Evolutionary conservation across 192 early-diverging fungal genomes (phyloP), one percentile per base, ranked within the genome.

Genomic region (Backusella luteola): DNA sequence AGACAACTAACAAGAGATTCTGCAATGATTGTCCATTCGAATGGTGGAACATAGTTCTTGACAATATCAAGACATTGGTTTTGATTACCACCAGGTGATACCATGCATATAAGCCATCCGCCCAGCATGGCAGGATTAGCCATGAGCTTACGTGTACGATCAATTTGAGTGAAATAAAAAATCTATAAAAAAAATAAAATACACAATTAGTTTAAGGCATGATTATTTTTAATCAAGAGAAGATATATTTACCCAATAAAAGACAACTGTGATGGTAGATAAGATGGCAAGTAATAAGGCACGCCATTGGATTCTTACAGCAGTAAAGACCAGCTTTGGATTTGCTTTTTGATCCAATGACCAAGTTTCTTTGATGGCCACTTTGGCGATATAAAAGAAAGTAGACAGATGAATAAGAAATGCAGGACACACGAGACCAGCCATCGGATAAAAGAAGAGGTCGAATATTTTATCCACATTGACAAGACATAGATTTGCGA

Each of bases 401-500:
- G 87, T 89, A 0, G 75, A 75, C 7, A 89, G 77, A 46, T 89
- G 87, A 53, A 87, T 34, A 35, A 89, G 59, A 75, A 87, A 85
- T n/a, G 80, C 81, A 0, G 87, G 84, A 36, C 80, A 69, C 34
- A 89, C 73, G 72, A 87, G 73, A 41, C 73, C 81, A 0, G 85
- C 87, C 82, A 89, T 52, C 1, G 87, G 87, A 56, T 89, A 85
- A 59, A 89, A 89, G 69, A 89, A 87, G 36, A 89, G 71, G 12
- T 71, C 19, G 15, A 81, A 81, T 1, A 85, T 76, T 29, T 41
- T 73, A 19, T 77, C 80, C 23, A 81, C 71, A 56, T 79, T 77
- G 19, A 89, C 76, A 1, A 89, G 80, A 32, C 87, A 89, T 11
- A 89, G 78, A 3, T 82, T 85, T 2, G 84, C 83, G 53, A 83